phyloP scores from a whole-genome alignment of 441 rosid genomes.

The Mallotus repandus region DNA sequence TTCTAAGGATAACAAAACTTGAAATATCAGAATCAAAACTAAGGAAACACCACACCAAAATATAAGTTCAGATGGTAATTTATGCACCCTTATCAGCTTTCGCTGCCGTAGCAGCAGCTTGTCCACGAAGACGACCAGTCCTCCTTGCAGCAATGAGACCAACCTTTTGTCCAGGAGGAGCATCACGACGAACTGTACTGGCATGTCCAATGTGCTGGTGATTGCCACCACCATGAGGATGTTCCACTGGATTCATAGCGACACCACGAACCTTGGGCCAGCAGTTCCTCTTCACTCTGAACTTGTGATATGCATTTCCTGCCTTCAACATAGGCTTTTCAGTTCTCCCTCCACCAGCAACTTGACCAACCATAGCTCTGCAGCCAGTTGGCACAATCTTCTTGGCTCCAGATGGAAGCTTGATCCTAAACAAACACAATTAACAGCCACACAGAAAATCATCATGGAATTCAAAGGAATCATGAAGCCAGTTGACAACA shows the following conservation, averaged over 20 bases:
- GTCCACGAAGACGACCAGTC: slow-evolving; percentile 92
- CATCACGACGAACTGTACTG: slow-evolving; percentile 85
- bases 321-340: slow-evolving; percentile 96
- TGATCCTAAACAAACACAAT: slow-evolving; percentile 38
- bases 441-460: neutral
- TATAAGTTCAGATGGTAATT: neutral
- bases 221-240: slow-evolving; percentile 99
- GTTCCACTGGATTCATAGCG: slow-evolving; percentile 99
- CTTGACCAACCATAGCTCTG: slow-evolving; percentile 80
- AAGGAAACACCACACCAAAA: neutral
- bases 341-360: slow-evolving; percentile 91
- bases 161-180: slow-evolving; percentile 93
- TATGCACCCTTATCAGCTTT: slow-evolving; percentile 54
- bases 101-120: slow-evolving; percentile 89
- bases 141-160: slow-evolving; percentile 97
- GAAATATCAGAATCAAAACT: neutral
- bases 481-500: too few relatives aligned
- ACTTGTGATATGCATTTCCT: slow-evolving; percentile 89
- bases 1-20: slow-evolving; percentile 1
- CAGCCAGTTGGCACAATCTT: slow-evolving; percentile 78
- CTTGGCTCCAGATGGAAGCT: slow-evolving; percentile 82
- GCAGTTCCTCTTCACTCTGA: slow-evolving; percentile 90
- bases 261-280: slow-evolving; percentile 99
- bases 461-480: neutral
- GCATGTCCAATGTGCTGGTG: slow-evolving; percentile 97